Evolutionary conservation across 192 early-diverging fungal species (phyloP).

Genomic region (Helicostylum pulchrum): DNA sequence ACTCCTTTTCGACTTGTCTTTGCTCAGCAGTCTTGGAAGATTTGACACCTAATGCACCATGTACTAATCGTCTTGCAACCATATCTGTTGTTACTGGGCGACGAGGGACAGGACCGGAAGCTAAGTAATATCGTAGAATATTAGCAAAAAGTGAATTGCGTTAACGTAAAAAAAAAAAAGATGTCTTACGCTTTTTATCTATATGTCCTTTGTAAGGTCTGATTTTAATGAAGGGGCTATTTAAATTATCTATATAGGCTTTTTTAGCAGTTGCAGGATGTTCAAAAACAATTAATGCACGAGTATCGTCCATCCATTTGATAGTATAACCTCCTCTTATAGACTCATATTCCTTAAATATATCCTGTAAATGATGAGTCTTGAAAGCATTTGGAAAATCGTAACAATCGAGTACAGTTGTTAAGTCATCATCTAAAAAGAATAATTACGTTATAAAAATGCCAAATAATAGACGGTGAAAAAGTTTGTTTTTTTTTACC

Average conservation of each 20-base stretch:
- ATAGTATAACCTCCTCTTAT: slow-evolving; percentile 63
- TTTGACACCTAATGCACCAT: slow-evolving; percentile 70
- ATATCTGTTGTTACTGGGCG: slow-evolving; percentile 60
- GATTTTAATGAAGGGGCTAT: slow-evolving; percentile 48
- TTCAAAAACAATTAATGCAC: slow-evolving; percentile 64
- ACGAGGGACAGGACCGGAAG: slow-evolving; percentile 23
- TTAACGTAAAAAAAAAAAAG: not conserved
- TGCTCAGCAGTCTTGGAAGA: slow-evolving; percentile 46
- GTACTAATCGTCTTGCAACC: slow-evolving; percentile 71
- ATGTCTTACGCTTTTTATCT: slow-evolving; percentile 11
- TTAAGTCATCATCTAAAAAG: slow-evolving; percentile 34
- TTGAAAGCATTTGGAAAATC: slow-evolving; percentile 66
- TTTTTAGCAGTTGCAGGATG: slow-evolving; percentile 58
- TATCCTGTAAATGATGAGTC: slow-evolving; percentile 64
- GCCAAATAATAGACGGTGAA: not conserved
- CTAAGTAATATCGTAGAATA: not conserved
- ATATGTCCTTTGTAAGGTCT: slow-evolving; percentile 22
- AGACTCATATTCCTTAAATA: slow-evolving; percentile 60
- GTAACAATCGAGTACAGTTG: slow-evolving; percentile 50
- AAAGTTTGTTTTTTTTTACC: too few species aligned
- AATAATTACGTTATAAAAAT: slow-evolving; percentile 23
- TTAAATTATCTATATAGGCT: slow-evolving; percentile 53
- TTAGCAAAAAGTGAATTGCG: not conserved
- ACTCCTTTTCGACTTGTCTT: slow-evolving; percentile 41
- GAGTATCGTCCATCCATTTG: slow-evolving; percentile 74